Conservation (phyloP, 768 basidiomycete genomes). For the Termitomyces sp. region DNA sequence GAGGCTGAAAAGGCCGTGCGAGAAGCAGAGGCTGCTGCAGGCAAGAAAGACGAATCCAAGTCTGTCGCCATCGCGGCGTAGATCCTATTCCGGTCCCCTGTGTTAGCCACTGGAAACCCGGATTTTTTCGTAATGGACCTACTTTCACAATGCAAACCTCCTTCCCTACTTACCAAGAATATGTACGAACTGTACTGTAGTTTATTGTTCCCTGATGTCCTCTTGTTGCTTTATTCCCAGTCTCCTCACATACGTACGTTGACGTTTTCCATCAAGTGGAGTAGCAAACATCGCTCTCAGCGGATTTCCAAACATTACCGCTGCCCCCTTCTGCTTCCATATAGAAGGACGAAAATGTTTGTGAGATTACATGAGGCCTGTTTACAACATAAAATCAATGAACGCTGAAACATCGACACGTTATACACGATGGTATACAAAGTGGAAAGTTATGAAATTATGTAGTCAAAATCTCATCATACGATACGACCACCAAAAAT, state of each 20-base stretch:
- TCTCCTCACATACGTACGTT: slow-evolving; percentile 2
- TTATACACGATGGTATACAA: too few relatives aligned
- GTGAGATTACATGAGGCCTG: too few relatives aligned
- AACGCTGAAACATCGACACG: neutral
- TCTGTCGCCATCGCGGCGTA: slow-evolving; percentile 42
- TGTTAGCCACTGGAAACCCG: neutral
- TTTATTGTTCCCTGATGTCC: slow-evolving; percentile 11
- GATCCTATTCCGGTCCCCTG: neutral
- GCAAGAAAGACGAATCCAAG: slow-evolving; percentile 57
- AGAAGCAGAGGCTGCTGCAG: slow-evolving; percentile 56
- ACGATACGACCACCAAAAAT: slow-evolving; percentile 10
- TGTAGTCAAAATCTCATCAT: neutral
- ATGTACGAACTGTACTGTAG: slow-evolving; percentile 23
- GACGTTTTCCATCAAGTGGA: slow-evolving; percentile 9
- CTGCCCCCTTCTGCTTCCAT: neutral
- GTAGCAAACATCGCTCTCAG: slow-evolving; percentile 5
- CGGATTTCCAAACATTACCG: neutral
- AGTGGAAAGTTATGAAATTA: neutral
- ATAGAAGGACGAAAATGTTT: too few relatives aligned
- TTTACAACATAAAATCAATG: neutral
- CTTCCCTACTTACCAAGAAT: slow-evolving; percentile 6
- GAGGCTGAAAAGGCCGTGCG: slow-evolving; percentile 62
- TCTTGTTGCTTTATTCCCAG: slow-evolving; percentile 12
- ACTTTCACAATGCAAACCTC: neutral
- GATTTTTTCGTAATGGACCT: slow-evolving; percentile 1